Evolutionary conservation across 2,329 filamentous ascomycete species (phyloP).

Genomic region (Metarhizium robertsii): DNA sequence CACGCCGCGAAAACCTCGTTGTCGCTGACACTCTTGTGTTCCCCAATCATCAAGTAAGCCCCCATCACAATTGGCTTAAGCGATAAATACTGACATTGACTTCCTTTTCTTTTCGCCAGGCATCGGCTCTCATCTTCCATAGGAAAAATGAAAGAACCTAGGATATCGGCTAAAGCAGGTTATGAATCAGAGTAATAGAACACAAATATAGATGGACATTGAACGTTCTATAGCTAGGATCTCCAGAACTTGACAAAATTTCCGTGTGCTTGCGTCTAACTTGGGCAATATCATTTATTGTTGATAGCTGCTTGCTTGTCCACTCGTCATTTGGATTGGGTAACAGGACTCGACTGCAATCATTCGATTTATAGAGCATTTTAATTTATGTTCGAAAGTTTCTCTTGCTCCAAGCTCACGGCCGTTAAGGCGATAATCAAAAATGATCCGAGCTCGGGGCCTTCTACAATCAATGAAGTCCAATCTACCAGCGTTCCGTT

Average conservation of each 20-base stretch:
- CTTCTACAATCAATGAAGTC: slow-evolving; percentile 28
- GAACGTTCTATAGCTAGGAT: background rate
- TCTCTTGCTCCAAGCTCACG: slow-evolving; percentile 31
- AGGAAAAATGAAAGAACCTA: slow-evolving; percentile 11
- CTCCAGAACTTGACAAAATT: background rate
- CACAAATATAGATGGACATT: background rate
- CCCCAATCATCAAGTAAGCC: slow-evolving; percentile 73
- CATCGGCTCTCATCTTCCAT: slow-evolving; percentile 23
- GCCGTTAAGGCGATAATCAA: slow-evolving; percentile 16
- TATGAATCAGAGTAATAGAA: slow-evolving; percentile 2
- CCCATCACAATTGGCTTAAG: background rate
- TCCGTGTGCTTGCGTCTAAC: background rate
- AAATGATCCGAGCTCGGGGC: slow-evolving; percentile 19
- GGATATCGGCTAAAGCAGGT: too few species aligned
- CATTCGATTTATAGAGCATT: background rate
- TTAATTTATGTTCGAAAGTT: slow-evolving; percentile 27
- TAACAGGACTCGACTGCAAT: background rate
- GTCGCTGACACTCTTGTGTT: slow-evolving; percentile 80
- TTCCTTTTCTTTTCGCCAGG: slow-evolving; percentile 10
- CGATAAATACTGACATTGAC: background rate
- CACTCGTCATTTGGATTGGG: background rate
- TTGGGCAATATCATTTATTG: background rate
- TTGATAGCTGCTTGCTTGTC: too few species aligned
- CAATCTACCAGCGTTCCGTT: slow-evolving; percentile 76
- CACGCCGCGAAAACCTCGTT: slow-evolving; percentile 81